Percentiles rank a stretch among this genome's conserved stretches.
These are phyloP conservation scores for Pugionium dolabratum DNA, from an alignment of 345 rosid species.

Conservation along the genomic window DNA sequence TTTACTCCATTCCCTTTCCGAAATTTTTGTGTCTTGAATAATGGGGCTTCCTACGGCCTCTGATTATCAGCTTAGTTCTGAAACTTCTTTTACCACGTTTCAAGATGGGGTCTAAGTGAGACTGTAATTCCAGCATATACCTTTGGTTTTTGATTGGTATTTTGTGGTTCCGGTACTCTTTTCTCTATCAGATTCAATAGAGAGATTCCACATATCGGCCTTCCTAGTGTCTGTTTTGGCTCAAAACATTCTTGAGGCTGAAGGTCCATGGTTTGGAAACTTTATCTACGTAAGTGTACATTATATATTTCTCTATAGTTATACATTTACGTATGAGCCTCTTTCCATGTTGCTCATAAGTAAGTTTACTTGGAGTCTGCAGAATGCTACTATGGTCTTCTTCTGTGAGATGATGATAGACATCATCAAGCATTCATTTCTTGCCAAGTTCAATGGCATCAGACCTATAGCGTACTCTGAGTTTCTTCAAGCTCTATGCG, in stretches of 20 bases:
- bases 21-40: slow-evolving; percentile 11
- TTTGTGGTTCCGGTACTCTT: slow-evolving; percentile 23
- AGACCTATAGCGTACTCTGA: slow-evolving; percentile 92
- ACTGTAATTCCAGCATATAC: neutral
- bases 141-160: slow-evolving; percentile 27
- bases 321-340: neutral
- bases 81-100: slow-evolving; percentile 9
- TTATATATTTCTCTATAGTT: neutral
- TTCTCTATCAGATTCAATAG: slow-evolving; percentile 75
- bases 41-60: neutral
- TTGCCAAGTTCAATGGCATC: slow-evolving; percentile 92
- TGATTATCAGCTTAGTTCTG: neutral
- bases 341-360: slow-evolving; percentile 34
- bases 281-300: slow-evolving; percentile 67
- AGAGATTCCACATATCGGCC: slow-evolving; percentile 92
- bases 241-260: slow-evolving; percentile 92
- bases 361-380: slow-evolving; percentile 42
- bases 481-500: slow-evolving; percentile 97
- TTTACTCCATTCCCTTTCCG: neutral
- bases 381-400: slow-evolving; percentile 89
- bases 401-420: slow-evolving; percentile 82
- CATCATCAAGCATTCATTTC: slow-evolving; percentile 94
- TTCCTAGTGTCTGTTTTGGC: slow-evolving; percentile 89
- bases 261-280: slow-evolving; percentile 95
- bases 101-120: slow-evolving; percentile 9